phyloP scores from a whole-genome alignment of 108 stramenopile genomes.

The Cyclotella baltica region DNA sequence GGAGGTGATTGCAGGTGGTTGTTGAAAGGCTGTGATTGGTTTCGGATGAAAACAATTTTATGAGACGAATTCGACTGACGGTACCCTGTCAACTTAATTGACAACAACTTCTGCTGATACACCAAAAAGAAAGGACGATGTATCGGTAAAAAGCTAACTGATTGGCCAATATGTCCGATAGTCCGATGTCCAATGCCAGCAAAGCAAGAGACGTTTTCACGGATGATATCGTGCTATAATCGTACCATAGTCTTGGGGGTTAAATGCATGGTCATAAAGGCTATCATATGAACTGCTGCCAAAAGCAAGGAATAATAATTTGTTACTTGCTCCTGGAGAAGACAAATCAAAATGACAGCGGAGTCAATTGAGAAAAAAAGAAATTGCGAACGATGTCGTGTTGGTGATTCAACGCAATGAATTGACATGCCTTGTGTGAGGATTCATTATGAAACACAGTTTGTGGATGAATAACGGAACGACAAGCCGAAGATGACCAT shows the following conservation, averaged over 20 bases:
- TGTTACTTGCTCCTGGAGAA: too few relatives aligned
- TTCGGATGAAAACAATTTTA: background rate
- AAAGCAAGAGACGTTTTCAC: too few relatives aligned
- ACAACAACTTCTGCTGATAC: background rate
- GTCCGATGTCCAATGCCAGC: too few relatives aligned
- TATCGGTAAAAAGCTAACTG: too few relatives aligned
- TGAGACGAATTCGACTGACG: background rate
- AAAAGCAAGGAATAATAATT: too few relatives aligned
- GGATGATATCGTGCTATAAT: too few relatives aligned
- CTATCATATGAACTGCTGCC: too few relatives aligned
- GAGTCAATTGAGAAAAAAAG: background rate
- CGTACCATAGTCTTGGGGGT: too few relatives aligned
- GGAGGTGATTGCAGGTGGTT: background rate
- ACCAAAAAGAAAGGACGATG: background rate
- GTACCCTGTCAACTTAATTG: background rate
- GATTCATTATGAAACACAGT: background rate
- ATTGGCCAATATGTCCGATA: too few relatives aligned
- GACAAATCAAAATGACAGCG: too few relatives aligned
- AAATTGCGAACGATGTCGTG: background rate
- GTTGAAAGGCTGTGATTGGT: background rate
- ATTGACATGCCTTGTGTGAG: background rate
- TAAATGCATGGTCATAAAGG: too few relatives aligned
- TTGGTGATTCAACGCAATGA: background rate
- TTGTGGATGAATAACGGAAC: background rate
- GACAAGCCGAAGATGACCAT: constrained; percentile 6